These are phyloP conservation scores for Daucus carota DNA, from an alignment of 129 eudicot genomes.

Conservation along the genomic window DNA sequence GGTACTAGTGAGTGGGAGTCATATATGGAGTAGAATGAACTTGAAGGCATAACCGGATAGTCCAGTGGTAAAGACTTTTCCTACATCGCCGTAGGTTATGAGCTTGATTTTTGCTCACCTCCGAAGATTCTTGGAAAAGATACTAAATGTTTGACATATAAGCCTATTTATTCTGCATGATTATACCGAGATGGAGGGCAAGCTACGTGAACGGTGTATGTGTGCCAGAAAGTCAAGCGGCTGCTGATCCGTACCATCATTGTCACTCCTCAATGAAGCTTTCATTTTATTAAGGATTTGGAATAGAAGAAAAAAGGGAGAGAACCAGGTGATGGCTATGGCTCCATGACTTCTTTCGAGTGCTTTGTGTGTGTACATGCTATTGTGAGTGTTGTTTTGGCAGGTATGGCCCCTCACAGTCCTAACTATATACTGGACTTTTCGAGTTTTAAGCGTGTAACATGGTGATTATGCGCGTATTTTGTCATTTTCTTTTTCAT, in stretches of 20 bases:
- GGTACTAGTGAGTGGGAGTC: too few relatives aligned
- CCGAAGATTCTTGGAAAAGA: too few relatives aligned
- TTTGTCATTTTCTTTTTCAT: neutral
- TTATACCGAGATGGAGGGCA: neutral
- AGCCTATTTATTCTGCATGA: neutral
- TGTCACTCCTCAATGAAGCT: neutral
- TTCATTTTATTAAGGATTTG: neutral
- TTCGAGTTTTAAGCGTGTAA: slow-evolving; percentile 25
- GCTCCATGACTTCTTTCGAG: slow-evolving; percentile 29
- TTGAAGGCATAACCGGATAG: too few relatives aligned
- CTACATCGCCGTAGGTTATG: too few relatives aligned
- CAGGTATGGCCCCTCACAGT: too few relatives aligned
- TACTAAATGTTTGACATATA: too few relatives aligned
- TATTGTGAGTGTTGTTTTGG: slow-evolving; percentile 28
- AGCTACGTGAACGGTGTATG: neutral
- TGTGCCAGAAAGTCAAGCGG: neutral
- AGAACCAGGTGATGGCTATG: neutral
- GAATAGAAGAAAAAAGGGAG: neutral
- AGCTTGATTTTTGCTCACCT: too few relatives aligned
- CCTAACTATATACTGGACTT: slow-evolving; percentile 42
- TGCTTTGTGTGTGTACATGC: slow-evolving; percentile 49
- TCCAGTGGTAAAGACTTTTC: too few relatives aligned
- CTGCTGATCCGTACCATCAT: neutral
- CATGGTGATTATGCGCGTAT: slow-evolving; percentile 29
- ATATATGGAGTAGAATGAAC: too few relatives aligned